phyloP scores from a whole-genome alignment of 352 stramenopile species.

The Peronosclerospora sorghi region DNA sequence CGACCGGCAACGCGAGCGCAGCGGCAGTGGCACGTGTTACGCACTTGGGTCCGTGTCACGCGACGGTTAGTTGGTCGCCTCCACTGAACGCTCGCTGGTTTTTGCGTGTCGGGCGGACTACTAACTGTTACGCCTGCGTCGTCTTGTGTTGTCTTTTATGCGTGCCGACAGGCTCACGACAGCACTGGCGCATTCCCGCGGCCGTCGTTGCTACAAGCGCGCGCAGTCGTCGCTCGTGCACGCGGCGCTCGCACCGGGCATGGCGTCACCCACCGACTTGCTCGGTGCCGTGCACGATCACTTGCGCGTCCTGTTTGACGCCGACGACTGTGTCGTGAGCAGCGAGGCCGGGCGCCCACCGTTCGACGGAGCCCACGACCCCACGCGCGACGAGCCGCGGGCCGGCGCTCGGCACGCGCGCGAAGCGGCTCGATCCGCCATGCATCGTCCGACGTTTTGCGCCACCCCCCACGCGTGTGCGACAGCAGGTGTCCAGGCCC shows the following conservation, averaged over 20 bases:
- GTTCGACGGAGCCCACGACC: no score
- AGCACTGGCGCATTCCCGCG: conserved; percentile 30
- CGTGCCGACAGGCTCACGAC: conserved; percentile 27
- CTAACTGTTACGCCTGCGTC: conserved; percentile 1
- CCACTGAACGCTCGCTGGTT: conserved; percentile 1
- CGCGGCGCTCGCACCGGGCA: conserved; percentile 2
- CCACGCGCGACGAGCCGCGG: no score
- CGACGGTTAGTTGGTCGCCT: conserved; percentile 29
- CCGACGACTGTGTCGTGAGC: conserved; percentile 48
- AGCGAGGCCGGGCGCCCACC: no score
- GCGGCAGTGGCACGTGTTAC: conserved; percentile 42
- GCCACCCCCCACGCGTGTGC: conserved; percentile 14
- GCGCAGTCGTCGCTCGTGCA: conserved; percentile 45
- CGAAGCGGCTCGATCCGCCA: conserved; percentile 3
- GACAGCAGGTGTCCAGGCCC: conserved; percentile 12
- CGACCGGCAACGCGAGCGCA: conserved; percentile 14
- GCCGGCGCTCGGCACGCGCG: no score
- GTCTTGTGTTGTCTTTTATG: conserved; percentile 2
- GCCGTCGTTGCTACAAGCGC: conserved; percentile 37
- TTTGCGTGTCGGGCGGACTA: no score
- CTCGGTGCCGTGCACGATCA: conserved; percentile 33
- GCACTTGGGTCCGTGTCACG: conserved; percentile 52
- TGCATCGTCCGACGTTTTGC: conserved; percentile 26
- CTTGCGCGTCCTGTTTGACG: conserved; percentile 49
- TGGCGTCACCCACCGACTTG: neutral